These are phyloP conservation scores for Sporothrix dimorphospora DNA, from an alignment of 2,329 filamentous ascomycete genomes.

Conservation along the genomic window DNA sequence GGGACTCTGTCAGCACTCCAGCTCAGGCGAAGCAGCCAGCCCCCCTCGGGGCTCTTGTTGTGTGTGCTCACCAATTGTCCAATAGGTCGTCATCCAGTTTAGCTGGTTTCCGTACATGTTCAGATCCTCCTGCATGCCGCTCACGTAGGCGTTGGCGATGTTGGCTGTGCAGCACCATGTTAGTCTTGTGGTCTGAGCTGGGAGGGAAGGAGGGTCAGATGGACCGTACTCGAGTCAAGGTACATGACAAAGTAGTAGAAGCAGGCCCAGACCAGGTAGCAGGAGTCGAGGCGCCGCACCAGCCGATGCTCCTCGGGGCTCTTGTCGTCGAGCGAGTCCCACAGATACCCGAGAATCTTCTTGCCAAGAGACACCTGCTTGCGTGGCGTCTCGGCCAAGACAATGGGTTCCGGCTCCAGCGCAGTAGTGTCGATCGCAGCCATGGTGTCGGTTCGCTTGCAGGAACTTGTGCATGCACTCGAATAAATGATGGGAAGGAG, in stretches of 20 bases:
- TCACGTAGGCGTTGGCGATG: constrained; percentile 49
- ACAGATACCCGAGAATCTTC: background rate
- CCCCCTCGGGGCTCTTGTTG: too few relatives aligned
- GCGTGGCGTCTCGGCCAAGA: background rate
- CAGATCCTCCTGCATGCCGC: constrained; percentile 50
- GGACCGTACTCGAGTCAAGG: background rate
- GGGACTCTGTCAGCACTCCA: too few relatives aligned
- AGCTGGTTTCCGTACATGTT: constrained; percentile 46
- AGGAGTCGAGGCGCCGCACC: background rate
- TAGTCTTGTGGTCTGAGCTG: background rate
- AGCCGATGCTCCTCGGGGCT: constrained; percentile 1
- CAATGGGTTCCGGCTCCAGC: background rate
- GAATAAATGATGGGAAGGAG: too few relatives aligned
- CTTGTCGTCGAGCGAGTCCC: constrained; percentile 7
- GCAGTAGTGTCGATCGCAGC: background rate
- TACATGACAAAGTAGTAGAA: constrained; percentile 6
- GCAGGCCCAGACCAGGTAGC: constrained; percentile 1
- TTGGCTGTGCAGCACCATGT: constrained; percentile 34
- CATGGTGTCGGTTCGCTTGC: background rate
- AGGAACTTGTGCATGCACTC: background rate
- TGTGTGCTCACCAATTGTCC: constrained; percentile 40
- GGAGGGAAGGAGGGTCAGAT: too few relatives aligned
- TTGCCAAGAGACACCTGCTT: background rate
- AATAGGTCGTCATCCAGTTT: constrained; percentile 40
- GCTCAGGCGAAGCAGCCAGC: too few relatives aligned